Base-by-base conservation (phyloP, 2,329 filamentous ascomycete species). In the Epicoccum sorghinum region DNA sequence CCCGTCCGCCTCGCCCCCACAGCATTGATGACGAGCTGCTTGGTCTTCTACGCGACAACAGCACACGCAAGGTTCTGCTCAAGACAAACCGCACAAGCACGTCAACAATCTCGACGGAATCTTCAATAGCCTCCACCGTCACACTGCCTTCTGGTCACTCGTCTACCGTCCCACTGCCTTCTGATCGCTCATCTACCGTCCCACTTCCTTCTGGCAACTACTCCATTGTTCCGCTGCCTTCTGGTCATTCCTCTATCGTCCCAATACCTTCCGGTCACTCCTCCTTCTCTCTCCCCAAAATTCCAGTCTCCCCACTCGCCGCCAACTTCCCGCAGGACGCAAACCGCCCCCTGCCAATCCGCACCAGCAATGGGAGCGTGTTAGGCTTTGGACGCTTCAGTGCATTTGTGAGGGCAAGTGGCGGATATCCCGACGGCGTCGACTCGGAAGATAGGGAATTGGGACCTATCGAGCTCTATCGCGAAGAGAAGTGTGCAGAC, bases 381-480 rank as follows among this genome's bases (percentile, higher is more conserved):
- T 18, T 24, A 13, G 44, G 42, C 9, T 57, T 50, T 7, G 55
- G 56, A 10, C 54, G 57, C 1, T 64, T 64, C 36, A 65, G 64
- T 37, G 47, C 57, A 25, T 65, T 49, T 14, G 14, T 63, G 36
- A 54, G 42, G 25, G 41, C 41, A 0, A 44, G 39, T 9, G 43
- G 49, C 13, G 38, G 44, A 2, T 58, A 52, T 25, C 42, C 22
- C 3, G 24, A 59, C 36, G 58, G 58, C 10, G 55, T 62, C 18
- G 58, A 59, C 4, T 24, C 25, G 7, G 46, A 48, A 4, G 58
- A 58, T 13, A 37, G 57, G 3, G 59, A 60, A 2, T 0, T 55
- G 10, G 64, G 55, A 4, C 57, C 63, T 1, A 51, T 67, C 22
- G 62, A 67, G 42, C 39, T 49, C 41, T 65, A 58, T 23, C 22